phyloP scores from a whole-genome alignment of 352 stramenopile species.

The Globisporangium okanoganense region DNA sequence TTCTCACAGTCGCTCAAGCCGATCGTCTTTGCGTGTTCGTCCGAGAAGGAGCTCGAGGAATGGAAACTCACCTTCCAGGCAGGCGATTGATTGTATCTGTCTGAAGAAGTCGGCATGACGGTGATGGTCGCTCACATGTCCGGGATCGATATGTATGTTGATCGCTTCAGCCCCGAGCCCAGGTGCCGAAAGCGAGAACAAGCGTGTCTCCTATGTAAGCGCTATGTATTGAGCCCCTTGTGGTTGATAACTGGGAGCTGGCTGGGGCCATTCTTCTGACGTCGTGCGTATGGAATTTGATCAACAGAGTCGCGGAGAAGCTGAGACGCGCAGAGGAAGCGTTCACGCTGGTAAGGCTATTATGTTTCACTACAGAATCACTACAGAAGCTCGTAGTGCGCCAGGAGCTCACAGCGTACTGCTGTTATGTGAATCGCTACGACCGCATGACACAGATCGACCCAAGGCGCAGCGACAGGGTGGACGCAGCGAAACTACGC shows the following conservation, averaged over 20 bases:
- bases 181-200: background rate
- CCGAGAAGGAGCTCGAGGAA: constrained; percentile 50
- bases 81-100: no score
- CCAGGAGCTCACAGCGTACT: background rate
- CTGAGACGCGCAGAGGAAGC: constrained; percentile 48
- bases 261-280: no score
- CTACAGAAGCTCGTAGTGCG: no score
- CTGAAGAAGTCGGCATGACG: background rate
- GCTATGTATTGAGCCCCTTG: no score
- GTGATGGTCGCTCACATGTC: background rate
- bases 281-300: no score
- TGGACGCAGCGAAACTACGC: constrained; percentile 42
- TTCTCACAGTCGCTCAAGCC: constrained; percentile 34
- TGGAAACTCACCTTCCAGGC: constrained; percentile 57
- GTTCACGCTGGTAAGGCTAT: constrained; percentile 31
- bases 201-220: constrained; percentile 3
- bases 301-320: constrained; percentile 41
- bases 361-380: no score
- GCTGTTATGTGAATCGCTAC: no score
- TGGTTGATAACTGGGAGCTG: no score
- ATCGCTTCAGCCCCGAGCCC: background rate
- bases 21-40: constrained; percentile 57
- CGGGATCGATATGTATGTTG: background rate
- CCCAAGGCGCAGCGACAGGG: constrained; percentile 27
- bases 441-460: constrained; percentile 40